A percentile compares a stretch with the other conserved stretches of the same genome.
Conservation (phyloP, 1,139 yeast species). For the Kodamaea alishanica region DNA sequence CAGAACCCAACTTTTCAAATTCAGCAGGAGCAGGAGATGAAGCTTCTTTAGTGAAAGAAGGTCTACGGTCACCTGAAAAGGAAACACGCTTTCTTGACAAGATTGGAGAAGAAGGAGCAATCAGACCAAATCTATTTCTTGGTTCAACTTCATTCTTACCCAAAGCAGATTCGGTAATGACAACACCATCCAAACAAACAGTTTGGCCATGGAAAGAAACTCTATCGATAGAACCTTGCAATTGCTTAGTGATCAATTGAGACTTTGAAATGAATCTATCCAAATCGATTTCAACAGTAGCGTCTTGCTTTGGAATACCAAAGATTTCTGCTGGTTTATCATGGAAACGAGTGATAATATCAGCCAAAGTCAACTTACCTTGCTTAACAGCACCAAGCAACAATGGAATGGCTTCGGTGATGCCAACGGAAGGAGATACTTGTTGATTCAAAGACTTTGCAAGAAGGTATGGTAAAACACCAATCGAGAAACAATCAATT, state of each 20-base stretch:
- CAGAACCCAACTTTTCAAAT: conserved; percentile 62
- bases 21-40: conserved; percentile 36
- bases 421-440: conserved; percentile 69
- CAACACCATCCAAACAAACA: conserved; percentile 77
- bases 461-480: conserved; percentile 70
- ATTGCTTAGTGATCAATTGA: conserved; percentile 30
- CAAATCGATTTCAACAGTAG: conserved; percentile 75
- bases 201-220: conserved; percentile 77
- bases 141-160: conserved; percentile 56
- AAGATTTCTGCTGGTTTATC: conserved; percentile 80
- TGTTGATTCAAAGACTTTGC: conserved; percentile 62
- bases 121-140: conserved; percentile 38
- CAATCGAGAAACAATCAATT: conserved; percentile 87
- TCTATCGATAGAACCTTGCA: conserved; percentile 83
- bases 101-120: conserved; percentile 48
- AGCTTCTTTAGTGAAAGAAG: conserved; percentile 35
- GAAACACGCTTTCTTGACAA: conserved; percentile 48
- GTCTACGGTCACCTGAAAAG: conserved; percentile 43
- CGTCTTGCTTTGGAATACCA: conserved; percentile 77
- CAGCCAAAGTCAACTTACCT: conserved; percentile 67
- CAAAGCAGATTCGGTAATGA: conserved; percentile 52
- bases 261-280: conserved; percentile 56
- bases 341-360: conserved; percentile 71
- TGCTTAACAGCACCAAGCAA: conserved; percentile 76
- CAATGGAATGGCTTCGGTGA: conserved; percentile 77